A percentile compares a stretch with the other conserved stretches of the same genome.
These are phyloP conservation scores for Epichloe amarillans DNA, from an alignment of 2,329 filamentous ascomycete genomes.

Conservation along the genomic window DNA sequence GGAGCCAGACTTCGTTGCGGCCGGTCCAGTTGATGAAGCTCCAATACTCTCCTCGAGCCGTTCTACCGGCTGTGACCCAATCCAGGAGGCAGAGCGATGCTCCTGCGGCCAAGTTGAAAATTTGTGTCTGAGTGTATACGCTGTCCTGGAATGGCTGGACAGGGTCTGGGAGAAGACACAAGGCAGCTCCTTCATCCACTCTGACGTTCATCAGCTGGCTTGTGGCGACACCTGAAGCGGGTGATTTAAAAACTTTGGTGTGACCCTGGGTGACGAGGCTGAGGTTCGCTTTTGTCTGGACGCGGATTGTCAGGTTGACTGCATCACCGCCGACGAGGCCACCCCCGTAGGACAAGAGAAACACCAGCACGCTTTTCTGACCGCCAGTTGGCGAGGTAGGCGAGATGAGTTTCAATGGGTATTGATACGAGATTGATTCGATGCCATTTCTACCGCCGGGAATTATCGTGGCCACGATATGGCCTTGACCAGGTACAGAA, in stretches of 20 bases:
- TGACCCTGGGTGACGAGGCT: constrained; percentile 61
- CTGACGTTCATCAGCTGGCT: constrained; percentile 41
- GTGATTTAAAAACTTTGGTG: constrained; percentile 89
- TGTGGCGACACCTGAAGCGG: constrained; percentile 39
- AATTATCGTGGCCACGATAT: constrained; percentile 58
- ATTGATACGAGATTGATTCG: constrained; percentile 71
- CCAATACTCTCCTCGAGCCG: constrained; percentile 81
- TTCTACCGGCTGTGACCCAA: constrained; percentile 85
- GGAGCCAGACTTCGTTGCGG: constrained; percentile 73
- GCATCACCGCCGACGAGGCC: constrained; percentile 81
- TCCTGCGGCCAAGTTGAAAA: constrained; percentile 48
- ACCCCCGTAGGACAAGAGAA: constrained; percentile 87
- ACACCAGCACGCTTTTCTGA: constrained; percentile 62
- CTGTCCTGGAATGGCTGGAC: constrained; percentile 81
- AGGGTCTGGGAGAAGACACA: constrained; percentile 73
- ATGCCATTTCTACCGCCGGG: constrained; percentile 61
- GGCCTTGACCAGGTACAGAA: constrained; percentile 64
- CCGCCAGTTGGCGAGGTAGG: constrained; percentile 49
- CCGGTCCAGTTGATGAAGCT: constrained; percentile 66
- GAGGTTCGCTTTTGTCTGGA: constrained; percentile 53
- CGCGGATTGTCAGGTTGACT: constrained; percentile 57
- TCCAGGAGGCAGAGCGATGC: constrained; percentile 71
- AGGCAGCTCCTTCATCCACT: constrained; percentile 36
- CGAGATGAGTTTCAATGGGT: constrained; percentile 86
- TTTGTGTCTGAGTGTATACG: constrained; percentile 72